Conservation (phyloP, 1,139 yeast genomes). For the Saccharomyces hybrid region DNA sequence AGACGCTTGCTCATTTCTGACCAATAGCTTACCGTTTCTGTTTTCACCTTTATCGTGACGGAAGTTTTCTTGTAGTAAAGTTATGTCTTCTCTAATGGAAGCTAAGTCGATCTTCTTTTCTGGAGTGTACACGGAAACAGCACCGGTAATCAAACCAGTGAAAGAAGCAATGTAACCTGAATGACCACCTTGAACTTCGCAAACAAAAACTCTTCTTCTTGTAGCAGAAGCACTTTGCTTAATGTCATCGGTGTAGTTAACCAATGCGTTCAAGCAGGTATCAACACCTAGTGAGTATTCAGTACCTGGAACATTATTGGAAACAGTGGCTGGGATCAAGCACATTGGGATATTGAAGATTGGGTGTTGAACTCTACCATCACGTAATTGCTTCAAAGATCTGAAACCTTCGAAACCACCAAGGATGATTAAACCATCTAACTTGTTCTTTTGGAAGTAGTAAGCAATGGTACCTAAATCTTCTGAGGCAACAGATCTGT, state of each 20-base stretch:
- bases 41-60: constrained; percentile 52
- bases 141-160: constrained; percentile 63
- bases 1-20: constrained; percentile 82
- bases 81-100: constrained; percentile 56
- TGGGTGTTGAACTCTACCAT: constrained; percentile 57
- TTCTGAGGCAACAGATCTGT: constrained; percentile 60
- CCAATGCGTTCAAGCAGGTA: constrained; percentile 68
- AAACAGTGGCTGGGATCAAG: constrained; percentile 72
- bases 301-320: constrained; percentile 79
- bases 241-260: constrained; percentile 70
- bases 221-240: constrained; percentile 75
- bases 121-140: constrained; percentile 70
- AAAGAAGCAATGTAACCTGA: constrained; percentile 71
- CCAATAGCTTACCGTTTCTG: constrained; percentile 71
- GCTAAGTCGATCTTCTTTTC: constrained; percentile 56
- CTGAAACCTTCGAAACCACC: constrained; percentile 80
- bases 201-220: constrained; percentile 68
- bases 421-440: constrained; percentile 66
- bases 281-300: constrained; percentile 74
- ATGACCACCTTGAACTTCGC: constrained; percentile 84
- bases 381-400: constrained; percentile 59
- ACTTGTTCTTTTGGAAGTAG: constrained; percentile 61
- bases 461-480: constrained; percentile 71
- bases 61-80: constrained; percentile 48
- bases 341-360: constrained; percentile 71